phyloP scores from a whole-genome alignment of 2,329 filamentous ascomycete species.

The Aspergillus sp. region DNA sequence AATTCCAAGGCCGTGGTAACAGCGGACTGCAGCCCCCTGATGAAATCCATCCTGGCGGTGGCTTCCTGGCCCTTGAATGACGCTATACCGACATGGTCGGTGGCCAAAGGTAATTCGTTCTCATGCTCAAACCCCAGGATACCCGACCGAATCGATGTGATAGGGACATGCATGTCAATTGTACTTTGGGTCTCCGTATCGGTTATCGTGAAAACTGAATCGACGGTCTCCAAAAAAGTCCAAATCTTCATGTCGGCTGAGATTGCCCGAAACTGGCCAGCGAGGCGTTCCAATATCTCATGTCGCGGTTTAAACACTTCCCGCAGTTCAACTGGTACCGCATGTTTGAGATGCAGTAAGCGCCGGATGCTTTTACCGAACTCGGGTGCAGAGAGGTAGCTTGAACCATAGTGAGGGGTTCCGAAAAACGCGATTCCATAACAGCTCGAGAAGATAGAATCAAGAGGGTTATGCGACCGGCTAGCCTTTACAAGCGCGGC shows the following conservation, averaged over 20 bases:
- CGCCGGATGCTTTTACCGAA: conserved; percentile 56
- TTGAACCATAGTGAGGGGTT: conserved; percentile 62
- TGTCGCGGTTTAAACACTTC: conserved; percentile 54
- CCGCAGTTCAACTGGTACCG: conserved; percentile 53
- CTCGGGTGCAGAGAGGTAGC: conserved; percentile 59
- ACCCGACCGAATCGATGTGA: conserved; percentile 51
- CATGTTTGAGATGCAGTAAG: conserved; percentile 52
- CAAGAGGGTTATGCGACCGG: conserved; percentile 23
- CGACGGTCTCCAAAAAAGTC: conserved; percentile 64
- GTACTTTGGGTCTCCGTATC: conserved; percentile 40
- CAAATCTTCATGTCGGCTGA: conserved; percentile 61
- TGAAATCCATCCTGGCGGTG: conserved; percentile 28
- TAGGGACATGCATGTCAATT: conserved; percentile 58
- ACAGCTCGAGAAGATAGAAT: conserved; percentile 54
- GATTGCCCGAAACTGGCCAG: conserved; percentile 58
- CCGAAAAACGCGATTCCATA: conserved; percentile 64
- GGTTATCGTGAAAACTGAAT: conserved; percentile 54
- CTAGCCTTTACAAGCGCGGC: conserved; percentile 48
- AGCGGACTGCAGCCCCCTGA: conserved; percentile 23
- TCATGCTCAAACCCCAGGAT: conserved; percentile 34
- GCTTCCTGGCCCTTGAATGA: conserved; percentile 29
- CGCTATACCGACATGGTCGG: conserved; percentile 33
- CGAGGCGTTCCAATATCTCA: conserved; percentile 46
- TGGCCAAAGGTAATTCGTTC: conserved; percentile 31
- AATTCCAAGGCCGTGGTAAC: conserved; percentile 24